Percentiles rank a stretch among this genome's conserved stretches.
Evolutionary conservation across 176 grass and related monocot genomes (phyloP).

Genomic region (Elymus sibiricus): DNA sequence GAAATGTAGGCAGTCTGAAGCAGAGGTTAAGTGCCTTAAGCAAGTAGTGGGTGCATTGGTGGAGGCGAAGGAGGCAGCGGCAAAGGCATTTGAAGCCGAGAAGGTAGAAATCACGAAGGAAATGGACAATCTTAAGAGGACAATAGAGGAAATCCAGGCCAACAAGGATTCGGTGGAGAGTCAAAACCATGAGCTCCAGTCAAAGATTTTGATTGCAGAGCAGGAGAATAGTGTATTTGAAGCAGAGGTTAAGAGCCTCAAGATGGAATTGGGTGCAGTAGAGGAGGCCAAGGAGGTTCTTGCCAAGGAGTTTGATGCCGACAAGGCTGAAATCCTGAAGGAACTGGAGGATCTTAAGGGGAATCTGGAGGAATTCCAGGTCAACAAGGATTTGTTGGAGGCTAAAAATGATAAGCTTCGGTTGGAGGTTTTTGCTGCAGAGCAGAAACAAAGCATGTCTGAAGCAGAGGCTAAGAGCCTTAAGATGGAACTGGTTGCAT

Average conservation of each 20-base stretch:
- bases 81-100: not conserved
- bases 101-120: not conserved
- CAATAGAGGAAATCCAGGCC: not conserved
- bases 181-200: not conserved
- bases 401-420: not conserved
- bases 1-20: conserved; percentile 1
- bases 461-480: conserved; percentile 16
- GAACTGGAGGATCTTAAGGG: conserved; percentile 4
- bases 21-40: conserved; percentile 4
- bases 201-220: not conserved
- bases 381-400: not conserved
- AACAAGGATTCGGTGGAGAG: not conserved
- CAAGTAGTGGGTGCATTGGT: conserved; percentile 4
- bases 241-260: conserved; percentile 9
- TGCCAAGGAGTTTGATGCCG: not conserved
- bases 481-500: not conserved
- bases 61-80: conserved; percentile 17
- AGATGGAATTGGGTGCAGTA: not conserved
- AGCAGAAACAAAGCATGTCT: conserved; percentile 7
- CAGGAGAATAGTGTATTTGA: conserved; percentile 1
- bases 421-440: not conserved
- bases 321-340: not conserved
- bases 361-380: not conserved
- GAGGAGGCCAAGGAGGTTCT: conserved; percentile 21
- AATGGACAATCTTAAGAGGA: not conserved